Base-by-base conservation (phyloP, 1,284 basidiomycete genomes). In the Paramarasmius palmivorus region DNA sequence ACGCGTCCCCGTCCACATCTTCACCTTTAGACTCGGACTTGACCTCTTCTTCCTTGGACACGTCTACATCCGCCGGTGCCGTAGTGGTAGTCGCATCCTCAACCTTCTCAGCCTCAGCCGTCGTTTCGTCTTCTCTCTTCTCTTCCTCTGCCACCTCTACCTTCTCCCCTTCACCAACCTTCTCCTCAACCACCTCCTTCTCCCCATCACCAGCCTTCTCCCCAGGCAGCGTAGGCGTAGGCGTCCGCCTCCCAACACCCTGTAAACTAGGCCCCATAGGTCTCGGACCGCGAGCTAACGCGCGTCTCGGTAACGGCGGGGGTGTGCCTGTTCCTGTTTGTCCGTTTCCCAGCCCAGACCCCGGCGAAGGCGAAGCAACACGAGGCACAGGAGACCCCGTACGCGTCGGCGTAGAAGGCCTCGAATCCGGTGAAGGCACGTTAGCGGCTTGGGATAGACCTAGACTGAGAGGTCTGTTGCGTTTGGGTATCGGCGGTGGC, bases 301-400 rank as follows among this genome's bases (percentile, higher is more conserved):
- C 82, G 48, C 83, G 68, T 41, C 81, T 70, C 0, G 83, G 84
- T 17, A 86, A 60, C 3, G 84, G 83, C 0, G 84, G 83, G 15
- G 82, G 79, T 0, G 66, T n/a, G n/a, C n/a, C 19, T 19, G 14
- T 68, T 23, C 68, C 66, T 15, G 57, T 42, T 8, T 55, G 51
- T 5, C 58, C 60, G 15, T 39, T 32, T 53, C 34, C 39, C 44
- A 23, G 5, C 22, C n/a, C 44, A 46, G 15, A 9, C n/a, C 23
- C 15, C 10, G 60, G 53, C 19, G 64, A 59, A 48, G 72, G 68
- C 4, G 72, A 67, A 10, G 63, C 58, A 29, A 65, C 60, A 5
- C 65, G 63, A 7, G 65, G 50, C 5, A 53, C 51, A 14, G 56
- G 46, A 14, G 54, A 56, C 25, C 26, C 19, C 44, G 23, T 12